Evolutionary conservation across 140 eudicot species (phyloP).

Genomic region (Erigeron philadelphicus): DNA sequence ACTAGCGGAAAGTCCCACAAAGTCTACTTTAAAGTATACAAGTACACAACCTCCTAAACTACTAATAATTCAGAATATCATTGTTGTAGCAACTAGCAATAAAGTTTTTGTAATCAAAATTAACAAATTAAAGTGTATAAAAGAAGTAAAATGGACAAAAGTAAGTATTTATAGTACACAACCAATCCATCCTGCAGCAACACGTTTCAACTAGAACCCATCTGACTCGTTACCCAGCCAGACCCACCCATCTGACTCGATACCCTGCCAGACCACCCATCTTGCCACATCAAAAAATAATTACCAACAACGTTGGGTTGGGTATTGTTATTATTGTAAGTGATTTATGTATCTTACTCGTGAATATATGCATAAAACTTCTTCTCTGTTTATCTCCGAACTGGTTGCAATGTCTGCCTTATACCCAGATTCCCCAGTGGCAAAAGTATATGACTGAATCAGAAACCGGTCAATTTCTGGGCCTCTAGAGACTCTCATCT

Average conservation of each 20-base stretch:
- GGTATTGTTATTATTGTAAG: background rate
- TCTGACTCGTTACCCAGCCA: background rate
- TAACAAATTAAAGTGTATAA: background rate
- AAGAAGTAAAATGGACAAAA: background rate
- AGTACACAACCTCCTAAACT: background rate
- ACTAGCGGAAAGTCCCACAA: background rate
- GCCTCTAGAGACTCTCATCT: conserved; percentile 53
- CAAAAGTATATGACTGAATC: conserved; percentile 13
- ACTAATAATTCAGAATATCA: background rate
- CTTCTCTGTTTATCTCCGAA: conserved; percentile 44
- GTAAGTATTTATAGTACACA: background rate
- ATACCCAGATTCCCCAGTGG: conserved; percentile 44
- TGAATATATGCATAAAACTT: conserved; percentile 46
- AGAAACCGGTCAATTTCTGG: conserved; percentile 37
- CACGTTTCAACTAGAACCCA: background rate
- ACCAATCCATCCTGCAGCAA: background rate
- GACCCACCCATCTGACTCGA: background rate
- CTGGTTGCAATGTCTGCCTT: conserved; percentile 46
- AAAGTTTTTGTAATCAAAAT: background rate
- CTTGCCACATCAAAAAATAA: background rate
- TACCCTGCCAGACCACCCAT: background rate
- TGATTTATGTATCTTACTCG: conserved; percentile 46
- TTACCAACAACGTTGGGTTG: background rate
- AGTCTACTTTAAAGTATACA: background rate
- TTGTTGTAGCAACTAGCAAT: too few species aligned